Evolutionary conservation across 768 basidiomycete genomes (phyloP).

Genomic region (Porphyrellus cyaneotinctus): DNA sequence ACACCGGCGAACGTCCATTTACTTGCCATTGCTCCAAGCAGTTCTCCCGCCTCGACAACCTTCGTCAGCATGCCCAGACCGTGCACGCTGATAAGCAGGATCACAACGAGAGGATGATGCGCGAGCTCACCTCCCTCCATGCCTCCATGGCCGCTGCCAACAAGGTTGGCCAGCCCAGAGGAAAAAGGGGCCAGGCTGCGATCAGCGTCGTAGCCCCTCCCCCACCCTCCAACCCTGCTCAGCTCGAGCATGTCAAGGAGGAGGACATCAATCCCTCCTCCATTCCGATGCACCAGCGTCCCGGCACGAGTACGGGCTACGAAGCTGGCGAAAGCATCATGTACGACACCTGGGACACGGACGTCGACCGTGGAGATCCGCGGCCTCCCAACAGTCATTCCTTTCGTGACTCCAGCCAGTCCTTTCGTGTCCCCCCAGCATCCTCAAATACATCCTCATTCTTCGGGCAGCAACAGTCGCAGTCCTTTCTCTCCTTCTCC

Average conservation of each 20-base stretch:
- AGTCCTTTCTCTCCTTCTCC: slow-evolving; percentile 69
- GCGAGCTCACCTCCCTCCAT: slow-evolving; percentile 79
- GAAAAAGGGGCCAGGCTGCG: slow-evolving; percentile 35
- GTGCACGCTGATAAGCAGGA: slow-evolving; percentile 94
- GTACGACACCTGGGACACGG: slow-evolving; percentile 36
- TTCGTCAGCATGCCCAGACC: slow-evolving; percentile 95
- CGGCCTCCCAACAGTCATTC: slow-evolving; percentile 51
- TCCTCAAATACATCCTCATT: slow-evolving; percentile 36
- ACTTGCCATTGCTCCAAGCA: slow-evolving; percentile 94
- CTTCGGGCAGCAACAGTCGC: slow-evolving; percentile 43
- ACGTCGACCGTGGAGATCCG: slow-evolving; percentile 36
- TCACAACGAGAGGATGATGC: slow-evolving; percentile 89
- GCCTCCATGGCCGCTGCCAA: slow-evolving; percentile 66
- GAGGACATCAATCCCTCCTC: slow-evolving; percentile 34
- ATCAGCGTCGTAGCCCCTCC: neutral
- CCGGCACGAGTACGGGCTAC: slow-evolving; percentile 73
- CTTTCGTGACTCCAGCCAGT: slow-evolving; percentile 79
- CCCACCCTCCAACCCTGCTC: slow-evolving; percentile 5
- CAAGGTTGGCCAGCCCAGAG: slow-evolving; percentile 36
- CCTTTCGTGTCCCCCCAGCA: slow-evolving; percentile 66
- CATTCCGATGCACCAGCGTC: slow-evolving; percentile 45
- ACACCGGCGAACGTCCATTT: slow-evolving; percentile 96
- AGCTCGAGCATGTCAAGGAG: slow-evolving; percentile 37
- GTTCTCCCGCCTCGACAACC: slow-evolving; percentile 94
- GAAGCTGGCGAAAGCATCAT: slow-evolving; percentile 43